Evolutionary conservation across 2,329 filamentous ascomycete species (phyloP).

Genomic region (Fusarium equiseti): DNA sequence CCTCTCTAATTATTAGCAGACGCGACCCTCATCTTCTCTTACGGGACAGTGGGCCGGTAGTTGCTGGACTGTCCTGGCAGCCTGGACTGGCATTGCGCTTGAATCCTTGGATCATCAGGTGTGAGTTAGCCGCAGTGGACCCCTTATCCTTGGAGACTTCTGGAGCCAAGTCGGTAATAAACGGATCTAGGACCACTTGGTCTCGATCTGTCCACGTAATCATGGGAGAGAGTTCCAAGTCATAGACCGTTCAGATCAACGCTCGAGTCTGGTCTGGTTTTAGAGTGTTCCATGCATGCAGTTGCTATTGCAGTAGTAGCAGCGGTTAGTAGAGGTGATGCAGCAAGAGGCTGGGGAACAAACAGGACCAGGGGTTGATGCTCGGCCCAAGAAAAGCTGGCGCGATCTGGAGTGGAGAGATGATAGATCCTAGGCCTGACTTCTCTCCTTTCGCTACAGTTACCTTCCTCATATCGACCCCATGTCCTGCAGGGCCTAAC

Average conservation of each 20-base stretch:
- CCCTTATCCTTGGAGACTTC: constrained; percentile 10
- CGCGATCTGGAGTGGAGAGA: constrained; percentile 48
- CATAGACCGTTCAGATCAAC: background rate
- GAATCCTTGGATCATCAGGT: constrained; percentile 1
- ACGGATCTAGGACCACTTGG: constrained; percentile 6
- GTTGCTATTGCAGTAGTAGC: background rate
- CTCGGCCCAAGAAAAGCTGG: constrained; percentile 38
- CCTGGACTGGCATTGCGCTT: background rate
- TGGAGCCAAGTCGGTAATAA: constrained; percentile 13
- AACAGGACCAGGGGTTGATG: constrained; percentile 19
- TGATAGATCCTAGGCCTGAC: constrained; percentile 34
- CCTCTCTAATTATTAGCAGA: constrained; percentile 12
- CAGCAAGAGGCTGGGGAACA: constrained; percentile 22
- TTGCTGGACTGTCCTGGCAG: background rate
- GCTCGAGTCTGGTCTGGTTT: background rate
- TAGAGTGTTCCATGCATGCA: background rate
- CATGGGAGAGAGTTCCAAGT: background rate
- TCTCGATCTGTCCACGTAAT: constrained; percentile 3
- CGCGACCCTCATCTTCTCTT: constrained; percentile 14
- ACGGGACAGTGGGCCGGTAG: constrained; percentile 29
- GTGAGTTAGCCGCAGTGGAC: constrained; percentile 15
- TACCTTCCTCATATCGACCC: background rate
- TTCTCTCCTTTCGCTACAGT: constrained; percentile 8
- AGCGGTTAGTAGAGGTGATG: background rate
- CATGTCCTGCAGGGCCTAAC: constrained; percentile 41